Base-by-base conservation (phyloP, 495 filamentous ascomycete genomes). In the Penicillium parvum region DNA sequence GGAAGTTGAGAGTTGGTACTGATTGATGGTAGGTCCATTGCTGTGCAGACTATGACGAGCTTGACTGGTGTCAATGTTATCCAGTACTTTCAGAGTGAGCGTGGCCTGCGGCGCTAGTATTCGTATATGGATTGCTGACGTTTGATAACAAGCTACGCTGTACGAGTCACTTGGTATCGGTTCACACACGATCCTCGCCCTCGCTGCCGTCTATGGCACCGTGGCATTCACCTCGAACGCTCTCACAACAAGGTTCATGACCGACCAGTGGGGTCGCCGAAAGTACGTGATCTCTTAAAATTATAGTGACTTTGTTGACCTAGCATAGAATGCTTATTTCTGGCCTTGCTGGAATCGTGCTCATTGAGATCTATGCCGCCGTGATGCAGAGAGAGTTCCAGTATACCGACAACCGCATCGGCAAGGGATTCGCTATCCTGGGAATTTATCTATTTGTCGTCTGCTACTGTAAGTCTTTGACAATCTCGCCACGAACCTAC, bases 401-500 rank as follows among this genome's bases (percentile, higher is more conserved):
- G 45, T 59, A 76, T 38, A 76, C 71, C 5, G 53, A 74, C 19
- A 81, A 81, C 48, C 52, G 53, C 3, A 45, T 79, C 27, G 77
- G 77, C 39, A 79, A 81, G 46, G 77, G 75, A n/a, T 81, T 81
- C 47, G 74, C 77, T 0, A 70, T 81, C 36, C 62, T 79, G 2
- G 77, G 75, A 1, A 81, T 81, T 20, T 81, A 81, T 44, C 62
- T 81, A 1, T 81, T 79, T 42, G 74, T 74, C 7, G 69, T 77
- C 3, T 60, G 58, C 21, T 79, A 78, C 46, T 81, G 73, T 77
- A 55, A 53, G 71, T 49, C 21, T 5, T 18, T 19, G 11, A 11
- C 5, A 30, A 15, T 30, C 2, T 15, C n/a, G n/a, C 15, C 27
- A 33, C 7, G 33, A 29, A 16, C 19, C 14, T 37, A 17, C 17